Conservation (phyloP, 768 basidiomycete genomes). For the Tulasnella sp. region DNA sequence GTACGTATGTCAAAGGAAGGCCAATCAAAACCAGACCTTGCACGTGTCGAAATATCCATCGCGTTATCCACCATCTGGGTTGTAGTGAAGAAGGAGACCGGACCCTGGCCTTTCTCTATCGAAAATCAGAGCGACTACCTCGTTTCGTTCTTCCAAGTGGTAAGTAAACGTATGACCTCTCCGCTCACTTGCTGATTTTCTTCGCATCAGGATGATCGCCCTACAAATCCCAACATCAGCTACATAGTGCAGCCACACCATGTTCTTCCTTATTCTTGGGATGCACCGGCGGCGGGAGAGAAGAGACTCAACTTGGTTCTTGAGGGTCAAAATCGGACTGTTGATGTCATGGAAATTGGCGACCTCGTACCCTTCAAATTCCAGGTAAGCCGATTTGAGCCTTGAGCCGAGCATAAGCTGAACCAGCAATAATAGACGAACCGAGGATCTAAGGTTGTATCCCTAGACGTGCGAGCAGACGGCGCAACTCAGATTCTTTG, state of each 20-base stretch:
- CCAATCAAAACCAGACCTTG: slow-evolving; percentile 36
- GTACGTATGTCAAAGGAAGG: slow-evolving; percentile 39
- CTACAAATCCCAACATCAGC: slow-evolving; percentile 19
- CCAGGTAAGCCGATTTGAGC: slow-evolving; percentile 34
- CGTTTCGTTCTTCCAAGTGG: slow-evolving; percentile 62
- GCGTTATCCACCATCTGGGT: slow-evolving; percentile 84
- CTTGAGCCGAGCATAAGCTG: neutral
- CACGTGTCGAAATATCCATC: slow-evolving; percentile 66
- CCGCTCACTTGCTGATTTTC: neutral
- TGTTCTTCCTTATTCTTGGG: slow-evolving; percentile 75
- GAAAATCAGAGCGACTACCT: slow-evolving; percentile 75
- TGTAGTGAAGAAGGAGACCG: slow-evolving; percentile 49
- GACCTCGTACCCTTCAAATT: slow-evolving; percentile 82
- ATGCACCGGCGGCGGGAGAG: slow-evolving; percentile 68
- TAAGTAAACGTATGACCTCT: slow-evolving; percentile 25
- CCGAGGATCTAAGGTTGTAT: slow-evolving; percentile 53
- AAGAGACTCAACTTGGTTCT: slow-evolving; percentile 62
- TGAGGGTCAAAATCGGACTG: slow-evolving; percentile 44
- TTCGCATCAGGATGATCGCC: slow-evolving; percentile 15
- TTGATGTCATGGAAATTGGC: slow-evolving; percentile 96
- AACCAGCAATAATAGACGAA: slow-evolving; percentile 22
- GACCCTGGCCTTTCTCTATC: slow-evolving; percentile 78
- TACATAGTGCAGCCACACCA: slow-evolving; percentile 50
- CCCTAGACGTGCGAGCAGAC: slow-evolving; percentile 86
- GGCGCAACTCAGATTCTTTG: slow-evolving; percentile 71